A percentile compares a stretch with the other conserved stretches of the same genome.
Evolutionary conservation across 495 filamentous ascomycete genomes (phyloP).

Genomic region (Lichina pygmaea): DNA sequence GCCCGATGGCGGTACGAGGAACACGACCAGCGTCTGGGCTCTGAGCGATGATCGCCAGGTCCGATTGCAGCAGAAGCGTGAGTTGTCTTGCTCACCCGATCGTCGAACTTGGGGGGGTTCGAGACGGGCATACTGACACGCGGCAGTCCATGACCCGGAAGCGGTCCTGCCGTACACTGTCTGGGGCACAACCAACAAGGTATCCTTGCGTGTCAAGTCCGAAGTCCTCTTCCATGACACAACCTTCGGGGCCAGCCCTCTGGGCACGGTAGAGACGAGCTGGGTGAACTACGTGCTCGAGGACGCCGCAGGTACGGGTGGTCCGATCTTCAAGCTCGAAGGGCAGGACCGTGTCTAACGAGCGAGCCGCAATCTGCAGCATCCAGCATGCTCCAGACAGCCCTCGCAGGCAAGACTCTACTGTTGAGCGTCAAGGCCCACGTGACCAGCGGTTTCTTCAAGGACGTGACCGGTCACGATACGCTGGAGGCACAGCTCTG

Average conservation of each 20-base stretch:
- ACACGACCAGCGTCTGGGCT: conserved; percentile 14
- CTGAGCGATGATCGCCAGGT: conserved; percentile 12
- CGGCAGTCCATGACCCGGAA: conserved; percentile 9
- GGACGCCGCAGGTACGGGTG: background rate
- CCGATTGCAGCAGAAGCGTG: conserved; percentile 12
- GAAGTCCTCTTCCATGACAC: conserved; percentile 10
- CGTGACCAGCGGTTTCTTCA: conserved; percentile 11
- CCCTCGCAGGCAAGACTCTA: conserved; percentile 13
- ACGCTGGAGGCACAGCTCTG: conserved; percentile 15
- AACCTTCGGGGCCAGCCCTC: conserved; percentile 2
- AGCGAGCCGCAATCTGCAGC: background rate
- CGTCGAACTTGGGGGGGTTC: background rate
- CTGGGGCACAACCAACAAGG: conserved; percentile 13
- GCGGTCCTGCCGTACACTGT: conserved; percentile 13
- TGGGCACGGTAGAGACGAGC: conserved; percentile 8
- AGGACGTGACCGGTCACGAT: conserved; percentile 6
- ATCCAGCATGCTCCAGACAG: conserved; percentile 12
- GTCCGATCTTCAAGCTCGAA: no score
- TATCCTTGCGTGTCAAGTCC: conserved; percentile 9
- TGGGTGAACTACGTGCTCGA: conserved; percentile 16
- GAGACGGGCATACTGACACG: background rate
- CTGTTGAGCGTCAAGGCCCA: conserved; percentile 10
- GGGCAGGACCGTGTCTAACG: no score
- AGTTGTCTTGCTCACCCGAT: background rate
- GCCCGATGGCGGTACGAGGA: conserved; percentile 5